These are phyloP conservation scores for Didymella lethalis DNA, from an alignment of 2,329 filamentous ascomycete species.

Conservation along the genomic window DNA sequence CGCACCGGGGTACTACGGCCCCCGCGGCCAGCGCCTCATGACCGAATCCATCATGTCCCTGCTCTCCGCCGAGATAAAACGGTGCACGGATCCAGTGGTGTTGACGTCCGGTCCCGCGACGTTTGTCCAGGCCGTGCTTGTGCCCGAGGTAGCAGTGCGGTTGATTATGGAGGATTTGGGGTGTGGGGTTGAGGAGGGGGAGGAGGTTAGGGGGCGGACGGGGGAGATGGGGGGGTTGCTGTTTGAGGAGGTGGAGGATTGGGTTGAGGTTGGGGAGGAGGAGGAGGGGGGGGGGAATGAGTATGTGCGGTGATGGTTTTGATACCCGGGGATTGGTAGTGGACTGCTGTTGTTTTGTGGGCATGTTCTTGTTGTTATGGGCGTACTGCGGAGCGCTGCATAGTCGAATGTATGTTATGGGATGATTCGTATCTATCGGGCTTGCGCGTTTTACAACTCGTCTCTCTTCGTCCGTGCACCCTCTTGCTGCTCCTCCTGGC, in stretches of 20 bases:
- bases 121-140: slow-evolving; percentile 62
- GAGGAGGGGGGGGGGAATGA: slow-evolving; percentile 28
- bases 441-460: slow-evolving; percentile 12
- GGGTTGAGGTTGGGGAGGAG: slow-evolving; percentile 37
- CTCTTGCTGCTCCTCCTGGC: slow-evolving; percentile 6
- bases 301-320: slow-evolving; percentile 16
- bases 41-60: slow-evolving; percentile 56
- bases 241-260: slow-evolving; percentile 69
- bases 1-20: slow-evolving; percentile 79
- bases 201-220: slow-evolving; percentile 70
- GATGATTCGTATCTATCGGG: not conserved
- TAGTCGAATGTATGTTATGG: not conserved
- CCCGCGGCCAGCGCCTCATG: slow-evolving; percentile 75
- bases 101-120: slow-evolving; percentile 40
- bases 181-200: slow-evolving; percentile 55
- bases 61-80: slow-evolving; percentile 39
- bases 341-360: not conserved
- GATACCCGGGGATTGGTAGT: slow-evolving; percentile 8
- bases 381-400: not conserved
- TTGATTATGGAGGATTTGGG: slow-evolving; percentile 66
- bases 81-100: slow-evolving; percentile 41
- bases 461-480: slow-evolving; percentile 18
- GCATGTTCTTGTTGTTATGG: not conserved
- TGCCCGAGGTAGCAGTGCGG: slow-evolving; percentile 70
- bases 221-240: slow-evolving; percentile 71